Conservation (phyloP, 176 grass and related monocot species). For the Microstegium vimineum region DNA sequence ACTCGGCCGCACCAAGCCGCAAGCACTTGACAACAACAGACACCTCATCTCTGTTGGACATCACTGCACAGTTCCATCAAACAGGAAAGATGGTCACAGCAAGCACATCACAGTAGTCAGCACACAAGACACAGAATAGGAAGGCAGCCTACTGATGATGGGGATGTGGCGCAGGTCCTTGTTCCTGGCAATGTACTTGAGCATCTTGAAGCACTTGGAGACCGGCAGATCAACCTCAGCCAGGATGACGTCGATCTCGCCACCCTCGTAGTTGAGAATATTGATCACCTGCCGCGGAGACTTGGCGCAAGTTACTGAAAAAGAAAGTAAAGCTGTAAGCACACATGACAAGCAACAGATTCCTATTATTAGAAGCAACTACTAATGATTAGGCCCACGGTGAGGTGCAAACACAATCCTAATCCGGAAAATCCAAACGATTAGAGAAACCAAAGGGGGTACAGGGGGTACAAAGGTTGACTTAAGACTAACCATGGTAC, state of each 20-base stretch:
- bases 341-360: not conserved
- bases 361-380: not conserved
- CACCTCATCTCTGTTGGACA: slow-evolving; percentile 89
- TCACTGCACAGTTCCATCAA: slow-evolving; percentile 51
- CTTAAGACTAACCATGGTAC: slow-evolving; percentile 62
- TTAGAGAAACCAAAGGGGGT: not conserved
- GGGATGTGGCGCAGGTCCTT: slow-evolving; percentile 81
- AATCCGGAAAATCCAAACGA: not conserved
- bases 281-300: slow-evolving; percentile 78
- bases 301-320: slow-evolving; percentile 73
- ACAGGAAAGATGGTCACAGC: not conserved
- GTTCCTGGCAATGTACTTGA: slow-evolving; percentile 93
- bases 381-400: not conserved
- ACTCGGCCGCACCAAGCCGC: slow-evolving; percentile 83
- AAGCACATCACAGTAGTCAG: not conserved
- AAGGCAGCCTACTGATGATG: slow-evolving; percentile 74
- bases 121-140: not conserved
- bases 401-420: not conserved
- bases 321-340: not conserved
- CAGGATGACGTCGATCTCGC: slow-evolving; percentile 88
- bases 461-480: not conserved
- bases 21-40: slow-evolving; percentile 95
- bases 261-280: slow-evolving; percentile 59
- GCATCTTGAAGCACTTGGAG: slow-evolving; percentile 89
- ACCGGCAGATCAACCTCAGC: slow-evolving; percentile 89